Conservation (phyloP, 768 basidiomycete genomes). For the Tephrocybe sp. region DNA sequence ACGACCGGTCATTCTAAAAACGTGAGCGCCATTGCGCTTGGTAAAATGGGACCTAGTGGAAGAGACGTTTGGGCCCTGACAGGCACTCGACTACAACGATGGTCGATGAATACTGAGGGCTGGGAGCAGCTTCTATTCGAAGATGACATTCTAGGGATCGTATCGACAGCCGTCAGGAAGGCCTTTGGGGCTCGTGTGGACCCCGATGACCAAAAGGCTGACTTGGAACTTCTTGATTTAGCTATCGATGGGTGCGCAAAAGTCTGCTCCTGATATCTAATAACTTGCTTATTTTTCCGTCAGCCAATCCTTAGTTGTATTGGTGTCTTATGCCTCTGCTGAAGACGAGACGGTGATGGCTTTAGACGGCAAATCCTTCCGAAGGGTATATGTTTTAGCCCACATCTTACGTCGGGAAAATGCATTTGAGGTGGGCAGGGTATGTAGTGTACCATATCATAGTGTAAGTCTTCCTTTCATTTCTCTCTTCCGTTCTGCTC, state of each 20-base stretch:
- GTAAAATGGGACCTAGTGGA: conserved; percentile 42
- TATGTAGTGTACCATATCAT: conserved; percentile 72
- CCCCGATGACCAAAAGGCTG: conserved; percentile 47
- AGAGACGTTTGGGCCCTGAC: conserved; percentile 68
- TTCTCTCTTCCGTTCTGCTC: not conserved
- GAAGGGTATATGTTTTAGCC: conserved; percentile 66
- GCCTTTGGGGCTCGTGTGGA: conserved; percentile 37
- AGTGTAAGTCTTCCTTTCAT: conserved; percentile 47
- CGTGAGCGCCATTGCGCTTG: conserved; percentile 63
- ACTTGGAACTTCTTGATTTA: conserved; percentile 75
- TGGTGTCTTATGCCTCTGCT: conserved; percentile 66
- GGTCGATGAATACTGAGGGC: conserved; percentile 66
- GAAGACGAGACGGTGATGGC: conserved; percentile 43
- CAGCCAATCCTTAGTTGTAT: conserved; percentile 55
- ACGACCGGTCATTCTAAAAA: conserved; percentile 53
- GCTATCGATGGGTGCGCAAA: conserved; percentile 53
- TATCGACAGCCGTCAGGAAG: conserved; percentile 47
- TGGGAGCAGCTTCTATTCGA: conserved; percentile 69
- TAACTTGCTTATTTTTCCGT: conserved; percentile 3
- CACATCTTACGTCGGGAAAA: conserved; percentile 44
- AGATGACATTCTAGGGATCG: conserved; percentile 49
- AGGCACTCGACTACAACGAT: conserved; percentile 67
- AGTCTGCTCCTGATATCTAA: not conserved
- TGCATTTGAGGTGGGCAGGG: conserved; percentile 43
- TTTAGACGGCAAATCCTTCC: conserved; percentile 43